Percentiles rank a stretch among this genome's conserved stretches.
These are phyloP conservation scores for Physaria fendleri DNA, from an alignment of 345 rosid genomes.

Conservation along the genomic window DNA sequence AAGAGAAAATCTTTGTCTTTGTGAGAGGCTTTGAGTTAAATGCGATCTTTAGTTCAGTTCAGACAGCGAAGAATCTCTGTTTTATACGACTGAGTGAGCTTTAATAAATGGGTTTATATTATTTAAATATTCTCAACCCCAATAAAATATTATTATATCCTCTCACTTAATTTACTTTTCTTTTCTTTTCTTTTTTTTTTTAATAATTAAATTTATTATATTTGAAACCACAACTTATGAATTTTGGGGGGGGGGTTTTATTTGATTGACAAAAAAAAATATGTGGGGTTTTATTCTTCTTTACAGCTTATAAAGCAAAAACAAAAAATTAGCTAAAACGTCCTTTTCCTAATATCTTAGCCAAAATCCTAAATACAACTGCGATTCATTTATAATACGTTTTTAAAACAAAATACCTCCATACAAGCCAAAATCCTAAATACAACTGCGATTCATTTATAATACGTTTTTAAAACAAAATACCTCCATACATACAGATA, in stretches of 20 bases:
- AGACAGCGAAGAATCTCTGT: slow-evolving; percentile 41
- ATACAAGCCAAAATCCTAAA: too few species aligned
- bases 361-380: too few species aligned
- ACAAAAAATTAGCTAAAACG: background rate
- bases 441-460: too few species aligned
- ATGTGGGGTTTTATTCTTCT: background rate
- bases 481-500: too few species aligned
- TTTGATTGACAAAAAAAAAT: too few species aligned
- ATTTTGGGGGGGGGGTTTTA: too few species aligned
- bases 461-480: too few species aligned
- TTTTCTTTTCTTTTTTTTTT: too few species aligned
- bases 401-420: too few species aligned
- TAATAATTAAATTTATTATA: too few species aligned
- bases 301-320: background rate
- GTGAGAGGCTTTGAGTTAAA: slow-evolving; percentile 15
- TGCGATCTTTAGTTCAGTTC: slow-evolving; percentile 30
- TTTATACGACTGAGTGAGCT: slow-evolving; percentile 32
- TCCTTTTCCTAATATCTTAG: slow-evolving; percentile 10
- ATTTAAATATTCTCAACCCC: slow-evolving; percentile 15
- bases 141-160: background rate
- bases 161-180: background rate
- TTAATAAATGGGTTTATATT: slow-evolving; percentile 18
- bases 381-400: too few species aligned
- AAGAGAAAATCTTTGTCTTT: slow-evolving; percentile 29
- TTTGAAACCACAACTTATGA: too few species aligned